Evolutionary conservation across 2,329 filamentous ascomycete genomes (phyloP).

Genomic region (Cladosporium sp.): DNA sequence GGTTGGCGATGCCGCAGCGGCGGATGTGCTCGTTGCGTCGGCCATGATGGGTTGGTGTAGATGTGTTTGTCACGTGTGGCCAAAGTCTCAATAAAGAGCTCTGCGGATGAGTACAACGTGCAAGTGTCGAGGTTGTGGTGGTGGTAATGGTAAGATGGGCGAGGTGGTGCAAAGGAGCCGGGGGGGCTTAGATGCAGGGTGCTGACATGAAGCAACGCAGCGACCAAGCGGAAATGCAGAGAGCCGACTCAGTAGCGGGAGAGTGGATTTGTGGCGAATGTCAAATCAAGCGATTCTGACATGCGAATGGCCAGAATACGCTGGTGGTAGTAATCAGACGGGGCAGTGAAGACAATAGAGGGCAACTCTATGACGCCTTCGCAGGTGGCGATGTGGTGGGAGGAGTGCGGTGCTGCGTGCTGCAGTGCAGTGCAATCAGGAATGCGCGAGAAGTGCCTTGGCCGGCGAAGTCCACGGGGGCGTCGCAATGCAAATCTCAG

Average conservation of each 20-base stretch:
- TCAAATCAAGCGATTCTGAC: neutral
- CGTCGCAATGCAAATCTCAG: neutral
- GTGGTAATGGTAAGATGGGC: neutral
- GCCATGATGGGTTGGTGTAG: neutral
- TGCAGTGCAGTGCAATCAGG: neutral
- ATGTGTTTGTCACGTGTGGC: neutral
- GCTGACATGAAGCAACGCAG: constrained; percentile 11
- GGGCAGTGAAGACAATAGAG: neutral
- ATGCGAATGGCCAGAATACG: neutral
- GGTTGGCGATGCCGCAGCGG: constrained; percentile 12
- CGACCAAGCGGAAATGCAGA: neutral
- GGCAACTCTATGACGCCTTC: constrained; percentile 10
- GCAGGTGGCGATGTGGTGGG: constrained; percentile 6
- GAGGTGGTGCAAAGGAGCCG: neutral
- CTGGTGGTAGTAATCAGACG: neutral
- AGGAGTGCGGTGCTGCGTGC: neutral
- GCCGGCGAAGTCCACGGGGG: neutral
- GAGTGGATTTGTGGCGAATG: neutral
- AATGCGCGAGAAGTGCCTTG: neutral
- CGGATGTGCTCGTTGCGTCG: constrained; percentile 6
- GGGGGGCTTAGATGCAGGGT: constrained; percentile 10
- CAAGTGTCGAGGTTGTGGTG: neutral
- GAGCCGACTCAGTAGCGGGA: neutral
- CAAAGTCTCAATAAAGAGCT: constrained; percentile 15
- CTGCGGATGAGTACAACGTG: neutral